Evolutionary conservation across 768 basidiomycete genomes (phyloP).

Genomic region (Naganishia onofrii): DNA sequence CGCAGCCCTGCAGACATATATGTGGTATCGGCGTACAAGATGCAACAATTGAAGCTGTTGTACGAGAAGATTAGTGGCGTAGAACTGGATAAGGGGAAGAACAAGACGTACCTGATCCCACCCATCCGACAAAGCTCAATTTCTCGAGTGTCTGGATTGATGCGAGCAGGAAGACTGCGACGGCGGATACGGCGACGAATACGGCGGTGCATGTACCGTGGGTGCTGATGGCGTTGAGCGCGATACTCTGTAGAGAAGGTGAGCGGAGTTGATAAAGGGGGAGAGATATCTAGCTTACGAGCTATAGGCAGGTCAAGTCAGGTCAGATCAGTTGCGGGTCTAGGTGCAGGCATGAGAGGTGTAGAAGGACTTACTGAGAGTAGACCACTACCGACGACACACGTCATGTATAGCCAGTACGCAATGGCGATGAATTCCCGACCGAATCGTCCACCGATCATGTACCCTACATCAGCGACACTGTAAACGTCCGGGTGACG

Average conservation of each 20-base stretch:
- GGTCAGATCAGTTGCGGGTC: background rate
- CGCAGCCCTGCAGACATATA: no score
- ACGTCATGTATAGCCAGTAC: constrained; percentile 27
- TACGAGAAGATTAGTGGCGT: background rate
- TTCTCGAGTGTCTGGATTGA: constrained; percentile 35
- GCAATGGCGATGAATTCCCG: constrained; percentile 19
- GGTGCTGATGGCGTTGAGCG: constrained; percentile 49
- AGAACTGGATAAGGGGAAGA: background rate
- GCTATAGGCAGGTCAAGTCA: background rate
- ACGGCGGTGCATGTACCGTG: constrained; percentile 52
- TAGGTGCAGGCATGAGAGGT: background rate
- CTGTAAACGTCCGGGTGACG: constrained; percentile 20
- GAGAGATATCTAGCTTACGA: background rate
- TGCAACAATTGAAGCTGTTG: background rate
- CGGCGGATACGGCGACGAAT: constrained; percentile 44
- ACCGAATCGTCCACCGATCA: constrained; percentile 6
- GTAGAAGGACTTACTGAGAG: background rate
- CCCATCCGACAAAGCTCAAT: constrained; percentile 26
- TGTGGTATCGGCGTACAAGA: no score
- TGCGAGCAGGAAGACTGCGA: constrained; percentile 28
- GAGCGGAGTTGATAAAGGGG: constrained; percentile 31
- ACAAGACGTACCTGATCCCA: constrained; percentile 16
- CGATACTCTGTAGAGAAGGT: constrained; percentile 34
- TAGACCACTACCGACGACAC: constrained; percentile 12
- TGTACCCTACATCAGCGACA: constrained; percentile 26